These are phyloP conservation scores for Pestalotiopsis sp. DNA, from an alignment of 2,329 filamentous ascomycete genomes.

Conservation along the genomic window DNA sequence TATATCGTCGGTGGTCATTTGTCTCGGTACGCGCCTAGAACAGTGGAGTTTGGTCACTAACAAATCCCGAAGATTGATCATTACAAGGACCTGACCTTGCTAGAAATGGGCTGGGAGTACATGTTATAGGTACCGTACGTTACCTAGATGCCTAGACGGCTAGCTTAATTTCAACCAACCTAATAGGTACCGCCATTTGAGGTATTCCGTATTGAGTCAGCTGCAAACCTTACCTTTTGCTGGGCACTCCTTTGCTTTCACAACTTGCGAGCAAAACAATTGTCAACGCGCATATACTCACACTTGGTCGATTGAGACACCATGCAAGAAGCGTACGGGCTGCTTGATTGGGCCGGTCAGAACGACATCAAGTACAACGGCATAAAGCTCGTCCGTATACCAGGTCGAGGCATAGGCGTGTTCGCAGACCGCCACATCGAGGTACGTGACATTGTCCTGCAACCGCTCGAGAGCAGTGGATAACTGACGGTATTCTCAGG, in stretches of 20 bases:
- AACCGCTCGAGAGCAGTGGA: not conserved
- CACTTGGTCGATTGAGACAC: not conserved
- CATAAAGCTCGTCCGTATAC: not conserved
- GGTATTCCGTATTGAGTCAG: too few relatives aligned
- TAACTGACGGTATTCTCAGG: not conserved
- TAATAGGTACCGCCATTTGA: too few relatives aligned
- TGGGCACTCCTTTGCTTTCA: not conserved
- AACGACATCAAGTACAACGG: not conserved
- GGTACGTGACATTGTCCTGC: not conserved
- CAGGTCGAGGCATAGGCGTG: constrained; percentile 5
- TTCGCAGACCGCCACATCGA: constrained; percentile 3
- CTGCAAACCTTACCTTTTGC: not conserved
- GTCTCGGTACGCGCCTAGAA: not conserved
- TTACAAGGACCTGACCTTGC: not conserved
- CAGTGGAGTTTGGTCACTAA: not conserved
- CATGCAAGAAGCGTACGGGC: not conserved
- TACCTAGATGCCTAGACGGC: too few relatives aligned
- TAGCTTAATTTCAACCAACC: too few relatives aligned
- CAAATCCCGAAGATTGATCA: not conserved
- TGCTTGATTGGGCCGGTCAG: not conserved
- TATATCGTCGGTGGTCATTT: too few relatives aligned
- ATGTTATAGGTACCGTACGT: too few relatives aligned
- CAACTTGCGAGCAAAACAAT: not conserved
- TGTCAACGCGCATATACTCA: not conserved
- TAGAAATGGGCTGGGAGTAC: not conserved